Base-by-base conservation (phyloP, 805 yeast species). In the Pichia californica region DNA sequence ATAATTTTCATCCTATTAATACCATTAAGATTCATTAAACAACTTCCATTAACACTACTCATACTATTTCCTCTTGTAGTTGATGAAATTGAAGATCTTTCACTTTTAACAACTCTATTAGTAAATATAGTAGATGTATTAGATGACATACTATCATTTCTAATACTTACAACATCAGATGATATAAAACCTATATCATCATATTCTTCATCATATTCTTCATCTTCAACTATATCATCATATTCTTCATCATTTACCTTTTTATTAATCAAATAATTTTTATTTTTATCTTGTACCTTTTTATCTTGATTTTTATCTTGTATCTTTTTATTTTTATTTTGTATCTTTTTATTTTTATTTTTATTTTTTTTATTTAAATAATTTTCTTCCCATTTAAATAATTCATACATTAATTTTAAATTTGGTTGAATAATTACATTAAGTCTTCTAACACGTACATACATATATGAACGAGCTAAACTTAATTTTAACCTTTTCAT, bases 341-440 rank as follows among this genome's bases (percentile, higher is more conserved):
- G n/a, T n/a, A 33, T 26, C 16, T 27, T 30, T n/a, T n/a, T 31
- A 9, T 25, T 16, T 18, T 39, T 31, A 27, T 27, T 7, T 19
- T 13, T 8, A 2, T n/a, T 19, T n/a, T 21, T 15, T 8, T 40
- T 32, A 14, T 30, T 41, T 3, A 20, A 57, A 61, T 29, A 20
- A 30, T 49, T 38, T 36, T 70, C 81, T 53, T 77, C 83, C 79
- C 79, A 77, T 59, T 81, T 82, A 61, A 87, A 77, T 48, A 91
- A 68, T 57, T 89, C 97, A 61, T 88, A 91, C 88, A 88, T 84
- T 58, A 91, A 81, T 59, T 91, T 76, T 58, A 91, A 68, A 59
- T 88, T 91, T 13, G 98, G 98, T 62, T 91, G 98, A 50, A 91
- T 91, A 27, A 91, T 87, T 46, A 91, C 89, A 61, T 91, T 91